Evolutionary conservation across 768 basidiomycete genomes (phyloP).

Genomic region (Strobilomyces confusus): DNA sequence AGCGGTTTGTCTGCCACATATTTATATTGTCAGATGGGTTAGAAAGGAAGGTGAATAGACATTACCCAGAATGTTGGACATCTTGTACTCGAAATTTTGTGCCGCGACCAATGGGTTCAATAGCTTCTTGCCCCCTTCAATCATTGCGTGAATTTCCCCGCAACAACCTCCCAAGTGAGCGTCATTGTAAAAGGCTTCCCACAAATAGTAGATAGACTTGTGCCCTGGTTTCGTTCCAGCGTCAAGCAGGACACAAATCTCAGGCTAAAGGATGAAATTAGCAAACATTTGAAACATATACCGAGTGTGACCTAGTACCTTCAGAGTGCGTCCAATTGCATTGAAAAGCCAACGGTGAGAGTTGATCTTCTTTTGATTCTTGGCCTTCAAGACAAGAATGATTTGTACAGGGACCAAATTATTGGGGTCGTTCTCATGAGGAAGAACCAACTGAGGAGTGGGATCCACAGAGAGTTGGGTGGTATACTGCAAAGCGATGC

Average conservation of each 20-base stretch:
- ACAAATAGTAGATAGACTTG: slow-evolving; percentile 93
- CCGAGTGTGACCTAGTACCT: slow-evolving; percentile 40
- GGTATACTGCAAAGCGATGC: slow-evolving; percentile 63
- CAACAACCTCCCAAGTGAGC: slow-evolving; percentile 80
- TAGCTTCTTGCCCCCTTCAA: slow-evolving; percentile 86
- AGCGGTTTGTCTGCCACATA: slow-evolving; percentile 72
- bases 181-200: slow-evolving; percentile 88
- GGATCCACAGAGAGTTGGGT: slow-evolving; percentile 93
- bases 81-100: slow-evolving; percentile 97
- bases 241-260: slow-evolving; percentile 88
- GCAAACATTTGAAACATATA: not conserved
- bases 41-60: not conserved
- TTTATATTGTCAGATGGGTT: slow-evolving; percentile 4
- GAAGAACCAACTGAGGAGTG: slow-evolving; percentile 85
- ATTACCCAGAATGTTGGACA: slow-evolving; percentile 91
- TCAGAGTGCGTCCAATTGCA: slow-evolving; percentile 77
- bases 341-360: slow-evolving; percentile 97
- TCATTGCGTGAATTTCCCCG: slow-evolving; percentile 97
- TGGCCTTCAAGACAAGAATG: slow-evolving; percentile 86
- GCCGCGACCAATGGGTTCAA: slow-evolving; percentile 91
- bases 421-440: slow-evolving; percentile 84
- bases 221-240: slow-evolving; percentile 97
- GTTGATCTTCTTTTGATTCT: slow-evolving; percentile 96
- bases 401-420: slow-evolving; percentile 92
- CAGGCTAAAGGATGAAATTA: slow-evolving; percentile 53